Evolutionary conservation across 1,284 basidiomycete species (phyloP).

Genomic region (Puccinia novopanici): DNA sequence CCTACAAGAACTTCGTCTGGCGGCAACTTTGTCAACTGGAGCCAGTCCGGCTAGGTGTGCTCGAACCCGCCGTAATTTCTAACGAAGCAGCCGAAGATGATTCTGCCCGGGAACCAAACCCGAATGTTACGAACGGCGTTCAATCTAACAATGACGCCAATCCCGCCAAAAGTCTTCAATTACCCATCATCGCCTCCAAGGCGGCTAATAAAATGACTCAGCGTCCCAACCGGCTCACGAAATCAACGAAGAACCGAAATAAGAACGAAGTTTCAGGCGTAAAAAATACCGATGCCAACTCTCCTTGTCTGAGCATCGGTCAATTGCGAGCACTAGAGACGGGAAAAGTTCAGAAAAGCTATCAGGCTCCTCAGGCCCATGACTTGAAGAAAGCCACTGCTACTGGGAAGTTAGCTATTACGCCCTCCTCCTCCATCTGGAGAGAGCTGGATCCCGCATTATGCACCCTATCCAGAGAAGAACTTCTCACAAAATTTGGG

Average conservation of each 20-base stretch:
- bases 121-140: background rate
- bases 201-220: slow-evolving; percentile 45
- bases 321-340: slow-evolving; percentile 46
- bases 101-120: background rate
- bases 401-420: slow-evolving; percentile 2
- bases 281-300: background rate
- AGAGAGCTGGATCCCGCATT: slow-evolving; percentile 23
- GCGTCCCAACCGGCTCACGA: slow-evolving; percentile 36
- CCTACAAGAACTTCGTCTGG: slow-evolving; percentile 50
- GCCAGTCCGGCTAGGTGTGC: slow-evolving; percentile 45
- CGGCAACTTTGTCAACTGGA: slow-evolving; percentile 43
- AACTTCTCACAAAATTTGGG: slow-evolving; percentile 28
- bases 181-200: slow-evolving; percentile 36
- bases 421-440: slow-evolving; percentile 24
- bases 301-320: slow-evolving; percentile 43
- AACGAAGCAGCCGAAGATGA: slow-evolving; percentile 8
- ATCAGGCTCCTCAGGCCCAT: slow-evolving; percentile 1
- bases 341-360: slow-evolving; percentile 46
- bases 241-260: slow-evolving; percentile 23
- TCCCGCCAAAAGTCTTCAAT: slow-evolving; percentile 23
- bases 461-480: slow-evolving; percentile 13
- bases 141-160: background rate
- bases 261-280: slow-evolving; percentile 17
- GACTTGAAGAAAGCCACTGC: slow-evolving; percentile 27
- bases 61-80: background rate